Evolutionary conservation across 495 filamentous ascomycete genomes (phyloP).

Genomic region (Hapsidospora chrysogenum): DNA sequence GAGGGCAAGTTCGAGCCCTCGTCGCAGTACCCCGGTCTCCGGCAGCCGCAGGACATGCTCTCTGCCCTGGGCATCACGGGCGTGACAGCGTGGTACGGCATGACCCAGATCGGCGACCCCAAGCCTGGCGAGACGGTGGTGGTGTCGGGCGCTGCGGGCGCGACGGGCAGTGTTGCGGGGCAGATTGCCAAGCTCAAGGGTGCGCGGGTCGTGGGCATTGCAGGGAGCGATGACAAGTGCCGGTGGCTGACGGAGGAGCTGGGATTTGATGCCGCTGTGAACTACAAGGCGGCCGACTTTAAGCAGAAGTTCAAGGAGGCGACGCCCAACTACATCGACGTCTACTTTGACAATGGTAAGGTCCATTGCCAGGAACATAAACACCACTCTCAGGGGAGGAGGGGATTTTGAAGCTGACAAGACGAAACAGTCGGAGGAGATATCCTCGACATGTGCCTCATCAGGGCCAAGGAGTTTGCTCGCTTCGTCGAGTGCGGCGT

Average conservation of each 20-base stretch:
- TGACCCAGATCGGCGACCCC: conserved; percentile 39
- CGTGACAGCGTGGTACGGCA: conserved; percentile 52
- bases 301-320: conserved; percentile 32
- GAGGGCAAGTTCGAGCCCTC: conserved; percentile 26
- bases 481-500: conserved; percentile 46
- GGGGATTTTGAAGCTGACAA: too few relatives aligned
- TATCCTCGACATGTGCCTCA: conserved; percentile 44
- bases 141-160: conserved; percentile 52
- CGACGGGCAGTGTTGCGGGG: conserved; percentile 49
- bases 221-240: conserved; percentile 50
- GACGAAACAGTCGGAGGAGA: conserved; percentile 28
- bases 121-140: conserved; percentile 46
- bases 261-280: conserved; percentile 49
- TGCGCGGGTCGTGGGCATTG: conserved; percentile 42
- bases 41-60: conserved; percentile 38
- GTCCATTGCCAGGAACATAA: background rate
- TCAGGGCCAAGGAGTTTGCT: conserved; percentile 32
- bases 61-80: conserved; percentile 40
- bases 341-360: conserved; percentile 49
- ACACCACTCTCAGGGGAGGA: too few relatives aligned
- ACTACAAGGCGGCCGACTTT: conserved; percentile 46
- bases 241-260: conserved; percentile 38
- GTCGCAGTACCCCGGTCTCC: conserved; percentile 27
- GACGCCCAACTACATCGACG: conserved; percentile 41
- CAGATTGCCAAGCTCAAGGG: conserved; percentile 54